These are phyloP conservation scores for Meyerozyma elateridarum DNA, from an alignment of 1,139 yeast species.

Conservation along the genomic window DNA sequence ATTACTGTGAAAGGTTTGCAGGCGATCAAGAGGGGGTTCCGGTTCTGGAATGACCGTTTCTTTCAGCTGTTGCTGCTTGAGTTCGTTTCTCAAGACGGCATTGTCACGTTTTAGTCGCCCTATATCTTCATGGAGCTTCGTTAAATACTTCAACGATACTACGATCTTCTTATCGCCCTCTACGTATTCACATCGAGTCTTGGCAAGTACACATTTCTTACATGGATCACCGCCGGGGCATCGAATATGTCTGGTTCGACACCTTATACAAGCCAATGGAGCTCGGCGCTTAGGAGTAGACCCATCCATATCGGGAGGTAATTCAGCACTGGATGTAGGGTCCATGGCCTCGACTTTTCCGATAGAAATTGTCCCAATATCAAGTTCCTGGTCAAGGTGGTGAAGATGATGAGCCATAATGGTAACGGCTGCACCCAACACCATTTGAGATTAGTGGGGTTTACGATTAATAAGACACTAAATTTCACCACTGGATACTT, in stretches of 20 bases:
- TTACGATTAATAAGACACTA: no score
- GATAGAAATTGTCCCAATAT: neutral
- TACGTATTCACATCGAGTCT: slow-evolving; percentile 64
- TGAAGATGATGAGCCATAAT: no score
- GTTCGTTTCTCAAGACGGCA: slow-evolving; percentile 46
- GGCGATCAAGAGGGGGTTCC: neutral
- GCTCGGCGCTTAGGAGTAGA: slow-evolving; percentile 22
- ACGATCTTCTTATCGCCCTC: slow-evolving; percentile 78
- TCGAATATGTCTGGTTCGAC: slow-evolving; percentile 70
- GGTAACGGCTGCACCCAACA: no score
- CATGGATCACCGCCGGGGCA: slow-evolving; percentile 85
- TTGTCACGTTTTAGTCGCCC: slow-evolving; percentile 50
- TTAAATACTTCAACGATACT: slow-evolving; percentile 69
- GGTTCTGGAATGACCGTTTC: slow-evolving; percentile 1
- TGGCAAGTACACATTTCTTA: slow-evolving; percentile 55
- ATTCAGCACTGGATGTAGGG: neutral
- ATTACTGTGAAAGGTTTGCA: slow-evolving; percentile 3
- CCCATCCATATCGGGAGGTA: slow-evolving; percentile 1
- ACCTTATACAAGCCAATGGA: slow-evolving; percentile 55
- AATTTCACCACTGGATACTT: no score
- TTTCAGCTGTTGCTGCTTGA: slow-evolving; percentile 28
- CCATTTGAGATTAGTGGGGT: no score
- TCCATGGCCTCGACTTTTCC: neutral
- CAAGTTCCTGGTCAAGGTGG: no score
- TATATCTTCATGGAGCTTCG: slow-evolving; percentile 64